These are phyloP conservation scores for Furcasterigmium sp. DNA, from an alignment of 2,329 filamentous ascomycete genomes.

Conservation along the genomic window DNA sequence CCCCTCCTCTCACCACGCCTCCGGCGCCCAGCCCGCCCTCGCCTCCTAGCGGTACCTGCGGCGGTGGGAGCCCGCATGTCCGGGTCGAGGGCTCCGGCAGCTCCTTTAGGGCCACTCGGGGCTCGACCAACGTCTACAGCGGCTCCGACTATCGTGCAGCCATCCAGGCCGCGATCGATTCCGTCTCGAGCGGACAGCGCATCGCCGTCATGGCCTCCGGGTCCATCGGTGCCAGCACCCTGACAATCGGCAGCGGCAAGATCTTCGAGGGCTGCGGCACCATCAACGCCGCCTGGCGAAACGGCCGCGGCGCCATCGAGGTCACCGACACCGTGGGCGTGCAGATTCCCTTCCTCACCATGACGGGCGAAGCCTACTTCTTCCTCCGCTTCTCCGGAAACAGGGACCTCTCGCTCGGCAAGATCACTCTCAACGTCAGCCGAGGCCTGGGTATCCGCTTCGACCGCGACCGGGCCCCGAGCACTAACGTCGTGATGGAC, in stretches of 20 bases:
- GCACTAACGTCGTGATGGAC: slow-evolving; percentile 48
- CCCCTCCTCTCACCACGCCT: not conserved
- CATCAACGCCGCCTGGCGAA: slow-evolving; percentile 36
- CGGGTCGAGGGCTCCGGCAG: slow-evolving; percentile 40
- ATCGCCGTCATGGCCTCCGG: slow-evolving; percentile 49
- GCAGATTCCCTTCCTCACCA: slow-evolving; percentile 48
- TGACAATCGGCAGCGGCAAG: slow-evolving; percentile 45
- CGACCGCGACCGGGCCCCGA: slow-evolving; percentile 47
- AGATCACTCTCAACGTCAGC: slow-evolving; percentile 49
- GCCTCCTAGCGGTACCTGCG: slow-evolving; percentile 33
- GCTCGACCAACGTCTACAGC: slow-evolving; percentile 40
- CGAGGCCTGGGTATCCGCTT: slow-evolving; percentile 53
- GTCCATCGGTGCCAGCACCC: slow-evolving; percentile 47
- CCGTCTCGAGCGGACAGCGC: slow-evolving; percentile 44
- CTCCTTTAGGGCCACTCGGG: slow-evolving; percentile 36
- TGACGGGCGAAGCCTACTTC: slow-evolving; percentile 55
- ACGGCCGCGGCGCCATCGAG: slow-evolving; percentile 49
- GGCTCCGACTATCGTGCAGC: slow-evolving; percentile 49
- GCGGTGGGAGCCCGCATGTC: slow-evolving; percentile 39
- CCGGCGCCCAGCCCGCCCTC: not conserved
- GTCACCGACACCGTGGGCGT: slow-evolving; percentile 40
- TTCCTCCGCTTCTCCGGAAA: slow-evolving; percentile 51
- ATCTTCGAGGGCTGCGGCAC: slow-evolving; percentile 55
- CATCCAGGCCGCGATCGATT: slow-evolving; percentile 48
- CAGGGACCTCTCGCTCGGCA: slow-evolving; percentile 38